Conservation (phyloP, 1,284 basidiomycete species). For the Earliella scabrosa region DNA sequence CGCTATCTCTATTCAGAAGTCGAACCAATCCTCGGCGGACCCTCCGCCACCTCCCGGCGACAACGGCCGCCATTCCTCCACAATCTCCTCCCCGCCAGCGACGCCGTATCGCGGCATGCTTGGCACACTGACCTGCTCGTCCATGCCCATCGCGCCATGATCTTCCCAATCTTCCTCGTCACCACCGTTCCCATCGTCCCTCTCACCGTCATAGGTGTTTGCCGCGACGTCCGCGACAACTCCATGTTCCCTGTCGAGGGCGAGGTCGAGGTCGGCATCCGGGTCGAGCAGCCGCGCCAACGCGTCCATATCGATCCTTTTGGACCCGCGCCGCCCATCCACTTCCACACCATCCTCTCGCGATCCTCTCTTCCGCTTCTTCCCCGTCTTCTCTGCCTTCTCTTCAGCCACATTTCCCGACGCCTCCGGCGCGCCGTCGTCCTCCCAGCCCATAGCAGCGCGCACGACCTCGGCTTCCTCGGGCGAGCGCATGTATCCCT, state of each 20-base stretch:
- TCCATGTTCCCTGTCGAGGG: background rate
- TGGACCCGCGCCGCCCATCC: conserved; percentile 27
- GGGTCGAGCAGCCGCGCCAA: conserved; percentile 39
- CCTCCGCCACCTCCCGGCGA: conserved; percentile 35
- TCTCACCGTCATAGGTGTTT: conserved; percentile 1
- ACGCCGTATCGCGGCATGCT: background rate
- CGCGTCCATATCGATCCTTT: conserved; percentile 43
- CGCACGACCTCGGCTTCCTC: conserved; percentile 41
- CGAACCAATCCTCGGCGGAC: conserved; percentile 34
- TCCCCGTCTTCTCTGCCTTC: background rate
- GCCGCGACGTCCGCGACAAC: background rate
- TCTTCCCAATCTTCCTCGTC: conserved; percentile 14
- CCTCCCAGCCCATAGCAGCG: conserved; percentile 40
- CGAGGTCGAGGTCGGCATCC: conserved; percentile 7
- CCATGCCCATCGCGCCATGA: no score
- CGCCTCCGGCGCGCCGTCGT: background rate
- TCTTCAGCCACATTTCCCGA: background rate
- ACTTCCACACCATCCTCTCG: background rate
- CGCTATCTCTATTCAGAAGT: conserved; percentile 21
- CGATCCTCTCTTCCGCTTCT: conserved; percentile 16
- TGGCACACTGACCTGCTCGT: no score
- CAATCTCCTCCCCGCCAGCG: conserved; percentile 29
- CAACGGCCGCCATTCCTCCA: conserved; percentile 43
- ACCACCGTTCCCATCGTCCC: conserved; percentile 11
- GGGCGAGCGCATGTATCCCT: conserved; percentile 41